These are phyloP conservation scores for Fusarium brachygibbosum DNA, from an alignment of 2,329 filamentous ascomycete species.

Conservation along the genomic window DNA sequence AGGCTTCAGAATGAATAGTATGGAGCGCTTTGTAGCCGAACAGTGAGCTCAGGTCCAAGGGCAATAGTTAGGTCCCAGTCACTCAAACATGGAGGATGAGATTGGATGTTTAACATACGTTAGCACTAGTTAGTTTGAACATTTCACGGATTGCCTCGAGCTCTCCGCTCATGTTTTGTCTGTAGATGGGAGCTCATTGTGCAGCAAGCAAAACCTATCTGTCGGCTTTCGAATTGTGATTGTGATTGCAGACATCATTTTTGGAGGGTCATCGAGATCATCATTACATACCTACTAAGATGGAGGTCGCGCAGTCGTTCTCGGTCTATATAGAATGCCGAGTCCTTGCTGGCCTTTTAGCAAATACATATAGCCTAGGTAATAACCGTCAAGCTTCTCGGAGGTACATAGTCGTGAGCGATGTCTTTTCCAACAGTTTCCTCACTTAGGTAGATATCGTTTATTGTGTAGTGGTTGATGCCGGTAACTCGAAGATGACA, in stretches of 20 bases:
- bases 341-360: background rate
- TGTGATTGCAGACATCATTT: background rate
- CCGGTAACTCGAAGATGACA: background rate
- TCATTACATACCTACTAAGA: background rate
- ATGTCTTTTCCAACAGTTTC: background rate
- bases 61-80: background rate
- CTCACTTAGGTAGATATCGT: background rate
- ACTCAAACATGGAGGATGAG: background rate
- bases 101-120: background rate
- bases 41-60: constrained; percentile 1
- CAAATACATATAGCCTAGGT: too few relatives aligned
- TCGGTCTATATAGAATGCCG: background rate
- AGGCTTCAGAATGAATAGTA: background rate
- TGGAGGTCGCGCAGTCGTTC: background rate
- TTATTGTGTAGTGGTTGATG: background rate
- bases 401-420: background rate
- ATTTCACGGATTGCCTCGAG: background rate
- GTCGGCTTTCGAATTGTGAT: background rate
- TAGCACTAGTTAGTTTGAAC: background rate
- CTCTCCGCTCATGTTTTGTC: background rate
- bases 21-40: background rate
- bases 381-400: background rate
- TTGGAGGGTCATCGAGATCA: background rate
- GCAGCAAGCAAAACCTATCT: background rate
- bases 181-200: background rate